Percentiles rank a stretch among this genome's conserved stretches.
phyloP scores from a whole-genome alignment of 2,329 filamentous ascomycete species.

The Fusarium sarcochroum region DNA sequence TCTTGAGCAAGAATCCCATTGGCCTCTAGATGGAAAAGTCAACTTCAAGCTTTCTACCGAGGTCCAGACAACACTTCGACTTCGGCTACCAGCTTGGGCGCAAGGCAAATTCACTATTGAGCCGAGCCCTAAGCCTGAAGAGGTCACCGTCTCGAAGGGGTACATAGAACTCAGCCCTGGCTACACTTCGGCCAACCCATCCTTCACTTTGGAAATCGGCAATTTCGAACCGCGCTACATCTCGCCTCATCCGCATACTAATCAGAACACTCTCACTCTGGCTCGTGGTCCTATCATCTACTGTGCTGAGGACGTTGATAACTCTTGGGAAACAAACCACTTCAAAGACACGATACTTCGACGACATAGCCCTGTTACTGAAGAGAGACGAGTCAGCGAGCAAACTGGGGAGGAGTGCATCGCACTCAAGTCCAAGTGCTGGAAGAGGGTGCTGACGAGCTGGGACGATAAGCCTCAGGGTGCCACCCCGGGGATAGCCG shows the following conservation, averaged over 20 bases:
- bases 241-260: conserved; percentile 68
- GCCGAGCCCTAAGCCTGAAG: conserved; percentile 53
- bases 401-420: conserved; percentile 27
- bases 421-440: conserved; percentile 24
- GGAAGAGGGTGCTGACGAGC: neutral
- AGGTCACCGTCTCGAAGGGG: conserved; percentile 54
- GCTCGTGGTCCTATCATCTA: conserved; percentile 72
- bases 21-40: conserved; percentile 70
- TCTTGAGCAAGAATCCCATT: conserved; percentile 61
- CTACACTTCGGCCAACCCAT: conserved; percentile 57
- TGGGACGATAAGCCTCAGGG: neutral
- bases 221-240: conserved; percentile 64
- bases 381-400: conserved; percentile 7
- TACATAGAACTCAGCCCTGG: conserved; percentile 62
- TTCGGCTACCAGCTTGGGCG: conserved; percentile 70
- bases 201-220: conserved; percentile 55
- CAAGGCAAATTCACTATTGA: conserved; percentile 39
- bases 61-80: conserved; percentile 56
- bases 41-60: conserved; percentile 58
- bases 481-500: neutral
- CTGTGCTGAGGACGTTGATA: conserved; percentile 67
- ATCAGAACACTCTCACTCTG: conserved; percentile 67
- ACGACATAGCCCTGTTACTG: neutral
- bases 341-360: conserved; percentile 29
- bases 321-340: conserved; percentile 29